These are phyloP conservation scores for Fraxinus xanthoxyloides DNA, from an alignment of 305 asterid genomes.

Conservation along the genomic window DNA sequence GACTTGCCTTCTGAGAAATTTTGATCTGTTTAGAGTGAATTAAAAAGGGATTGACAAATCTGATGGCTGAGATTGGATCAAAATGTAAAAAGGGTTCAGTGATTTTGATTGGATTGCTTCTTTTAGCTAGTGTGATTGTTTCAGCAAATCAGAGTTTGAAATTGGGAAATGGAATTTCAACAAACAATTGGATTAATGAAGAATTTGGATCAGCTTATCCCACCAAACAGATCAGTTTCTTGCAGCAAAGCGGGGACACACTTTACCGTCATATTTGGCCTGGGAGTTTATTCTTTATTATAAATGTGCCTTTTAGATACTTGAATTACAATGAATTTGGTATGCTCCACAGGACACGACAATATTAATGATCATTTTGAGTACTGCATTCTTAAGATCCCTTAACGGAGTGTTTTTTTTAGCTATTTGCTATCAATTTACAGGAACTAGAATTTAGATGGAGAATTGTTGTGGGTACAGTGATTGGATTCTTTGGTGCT, in stretches of 20 bases:
- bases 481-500: constrained; percentile 69
- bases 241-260: constrained; percentile 23
- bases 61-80: constrained; percentile 36
- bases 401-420: background rate
- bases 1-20: background rate
- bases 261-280: constrained; percentile 56
- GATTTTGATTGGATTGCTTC: constrained; percentile 17
- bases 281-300: constrained; percentile 33
- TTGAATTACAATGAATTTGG: background rate
- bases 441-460: constrained; percentile 61
- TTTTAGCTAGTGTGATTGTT: constrained; percentile 36
- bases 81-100: background rate
- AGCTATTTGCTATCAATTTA: background rate
- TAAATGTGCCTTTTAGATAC: background rate
- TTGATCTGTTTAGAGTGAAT: constrained; percentile 28
- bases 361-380: background rate
- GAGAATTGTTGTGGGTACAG: constrained; percentile 46
- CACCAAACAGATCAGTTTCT: constrained; percentile 30
- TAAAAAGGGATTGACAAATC: constrained; percentile 17
- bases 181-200: constrained; percentile 28
- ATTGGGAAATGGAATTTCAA: constrained; percentile 24
- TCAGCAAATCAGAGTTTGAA: constrained; percentile 36
- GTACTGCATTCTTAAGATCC: background rate
- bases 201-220: constrained; percentile 25
- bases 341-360: background rate